phyloP scores from a whole-genome alignment of 257 asterid genomes.

The Nicotiana knightiana region DNA sequence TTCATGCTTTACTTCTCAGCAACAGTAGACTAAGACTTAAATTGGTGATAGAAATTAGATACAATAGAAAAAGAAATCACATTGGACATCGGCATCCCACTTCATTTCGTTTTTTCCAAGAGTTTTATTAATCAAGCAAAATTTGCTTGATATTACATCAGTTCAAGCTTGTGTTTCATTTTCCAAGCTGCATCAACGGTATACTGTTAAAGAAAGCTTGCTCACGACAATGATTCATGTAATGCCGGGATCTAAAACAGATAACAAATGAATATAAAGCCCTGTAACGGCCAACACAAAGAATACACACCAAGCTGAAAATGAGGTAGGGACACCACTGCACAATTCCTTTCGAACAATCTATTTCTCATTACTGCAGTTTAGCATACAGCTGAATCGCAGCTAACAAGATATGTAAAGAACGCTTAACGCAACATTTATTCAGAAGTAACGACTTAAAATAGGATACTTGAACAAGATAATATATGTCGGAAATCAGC shows the following conservation, averaged over 20 bases:
- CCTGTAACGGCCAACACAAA: not conserved
- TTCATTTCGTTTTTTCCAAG: not conserved
- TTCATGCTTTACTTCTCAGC: not conserved
- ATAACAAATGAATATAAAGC: not conserved
- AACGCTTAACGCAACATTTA: not conserved
- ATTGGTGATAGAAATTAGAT: not conserved
- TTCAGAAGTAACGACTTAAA: not conserved
- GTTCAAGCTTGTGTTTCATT: not conserved
- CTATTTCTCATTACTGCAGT: slow-evolving; percentile 8
- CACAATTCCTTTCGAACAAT: not conserved
- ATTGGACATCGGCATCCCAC: not conserved
- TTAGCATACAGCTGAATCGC: not conserved
- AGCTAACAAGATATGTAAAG: not conserved
- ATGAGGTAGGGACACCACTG: not conserved
- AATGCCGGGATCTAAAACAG: not conserved
- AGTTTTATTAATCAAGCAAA: not conserved
- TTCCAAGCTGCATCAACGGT: not conserved
- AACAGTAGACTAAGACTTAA: not conserved
- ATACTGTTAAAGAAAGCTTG: not conserved
- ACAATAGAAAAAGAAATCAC: not conserved
- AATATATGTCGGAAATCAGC: not conserved
- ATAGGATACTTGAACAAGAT: not conserved
- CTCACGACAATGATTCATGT: not conserved
- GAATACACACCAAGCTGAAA: not conserved
- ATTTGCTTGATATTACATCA: not conserved